These are phyloP conservation scores for Phytophthora sojae DNA, from an alignment of 352 stramenopile species.

Conservation along the genomic window DNA sequence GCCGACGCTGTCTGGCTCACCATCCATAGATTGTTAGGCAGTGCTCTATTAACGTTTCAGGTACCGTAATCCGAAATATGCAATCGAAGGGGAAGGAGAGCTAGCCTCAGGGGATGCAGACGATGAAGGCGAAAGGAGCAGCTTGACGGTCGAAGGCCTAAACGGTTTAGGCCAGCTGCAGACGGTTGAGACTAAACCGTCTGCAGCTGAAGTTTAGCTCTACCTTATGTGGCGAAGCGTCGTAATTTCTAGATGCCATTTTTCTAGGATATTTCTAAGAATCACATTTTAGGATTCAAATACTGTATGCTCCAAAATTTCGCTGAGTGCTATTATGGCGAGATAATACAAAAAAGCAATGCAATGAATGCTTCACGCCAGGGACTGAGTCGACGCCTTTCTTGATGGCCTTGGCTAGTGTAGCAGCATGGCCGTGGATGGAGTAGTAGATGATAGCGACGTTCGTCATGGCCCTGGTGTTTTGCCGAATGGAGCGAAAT, in stretches of 20 bases:
- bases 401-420: slow-evolving; percentile 18
- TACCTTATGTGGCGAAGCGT: too few species aligned
- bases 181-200: slow-evolving; percentile 36
- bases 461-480: not conserved
- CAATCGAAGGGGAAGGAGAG: slow-evolving; percentile 25
- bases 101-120: slow-evolving; percentile 34
- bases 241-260: too few species aligned
- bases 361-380: not conserved
- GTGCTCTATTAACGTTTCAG: too few species aligned
- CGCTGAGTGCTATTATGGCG: too few species aligned
- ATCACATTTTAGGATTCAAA: too few species aligned
- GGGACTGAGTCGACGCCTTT: slow-evolving; percentile 20
- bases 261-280: too few species aligned
- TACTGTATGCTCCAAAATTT: too few species aligned
- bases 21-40: too few species aligned
- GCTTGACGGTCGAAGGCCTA: slow-evolving; percentile 80
- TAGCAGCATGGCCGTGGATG: slow-evolving; percentile 15
- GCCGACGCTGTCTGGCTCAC: too few species aligned
- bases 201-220: slow-evolving; percentile 83
- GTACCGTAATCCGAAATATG: slow-evolving; percentile 6
- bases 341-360: too few species aligned
- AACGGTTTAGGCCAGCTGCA: slow-evolving; percentile 23
- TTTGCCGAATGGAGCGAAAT: too few species aligned
- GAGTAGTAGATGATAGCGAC: slow-evolving; percentile 32
- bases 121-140: slow-evolving; percentile 51